A percentile compares a stretch with the other conserved stretches of the same genome.
These are phyloP conservation scores for Fusarium verticillioides DNA, from an alignment of 2,329 filamentous ascomycete species.

Conservation along the genomic window DNA sequence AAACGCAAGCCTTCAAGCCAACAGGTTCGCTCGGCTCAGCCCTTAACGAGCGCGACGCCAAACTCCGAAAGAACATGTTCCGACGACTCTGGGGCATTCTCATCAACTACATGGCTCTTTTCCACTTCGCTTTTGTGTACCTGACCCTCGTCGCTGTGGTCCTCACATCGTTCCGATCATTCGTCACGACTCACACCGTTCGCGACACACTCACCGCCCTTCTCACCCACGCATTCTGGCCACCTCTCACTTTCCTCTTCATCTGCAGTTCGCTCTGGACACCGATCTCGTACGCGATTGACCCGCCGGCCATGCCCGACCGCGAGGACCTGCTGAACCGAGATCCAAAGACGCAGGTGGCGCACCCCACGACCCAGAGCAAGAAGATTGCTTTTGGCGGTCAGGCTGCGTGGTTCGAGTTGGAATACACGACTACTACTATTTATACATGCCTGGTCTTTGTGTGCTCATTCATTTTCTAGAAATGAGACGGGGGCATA, in stretches of 20 bases:
- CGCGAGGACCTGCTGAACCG: slow-evolving; percentile 66
- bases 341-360: slow-evolving; percentile 65
- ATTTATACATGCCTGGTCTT: slow-evolving; percentile 62
- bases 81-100: slow-evolving; percentile 65
- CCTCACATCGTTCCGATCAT: slow-evolving; percentile 62
- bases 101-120: slow-evolving; percentile 64
- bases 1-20: slow-evolving; percentile 68
- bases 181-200: slow-evolving; percentile 52
- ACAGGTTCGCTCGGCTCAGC: slow-evolving; percentile 67
- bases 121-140: slow-evolving; percentile 66
- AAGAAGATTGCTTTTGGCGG: slow-evolving; percentile 66
- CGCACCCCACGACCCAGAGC: slow-evolving; percentile 60
- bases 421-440: slow-evolving; percentile 64
- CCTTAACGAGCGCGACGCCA: slow-evolving; percentile 67
- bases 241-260: slow-evolving; percentile 67
- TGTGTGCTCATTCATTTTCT: slow-evolving; percentile 52
- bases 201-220: slow-evolving; percentile 61
- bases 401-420: slow-evolving; percentile 66
- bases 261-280: slow-evolving; percentile 66
- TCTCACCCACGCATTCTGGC: slow-evolving; percentile 71
- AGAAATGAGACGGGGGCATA: slow-evolving; percentile 1
- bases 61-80: slow-evolving; percentile 62
- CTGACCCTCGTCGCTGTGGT: slow-evolving; percentile 62
- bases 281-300: slow-evolving; percentile 69
- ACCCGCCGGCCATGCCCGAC: slow-evolving; percentile 67